Conservation (phyloP, 768 basidiomycete genomes). For the Phanerochaete carnosa region DNA sequence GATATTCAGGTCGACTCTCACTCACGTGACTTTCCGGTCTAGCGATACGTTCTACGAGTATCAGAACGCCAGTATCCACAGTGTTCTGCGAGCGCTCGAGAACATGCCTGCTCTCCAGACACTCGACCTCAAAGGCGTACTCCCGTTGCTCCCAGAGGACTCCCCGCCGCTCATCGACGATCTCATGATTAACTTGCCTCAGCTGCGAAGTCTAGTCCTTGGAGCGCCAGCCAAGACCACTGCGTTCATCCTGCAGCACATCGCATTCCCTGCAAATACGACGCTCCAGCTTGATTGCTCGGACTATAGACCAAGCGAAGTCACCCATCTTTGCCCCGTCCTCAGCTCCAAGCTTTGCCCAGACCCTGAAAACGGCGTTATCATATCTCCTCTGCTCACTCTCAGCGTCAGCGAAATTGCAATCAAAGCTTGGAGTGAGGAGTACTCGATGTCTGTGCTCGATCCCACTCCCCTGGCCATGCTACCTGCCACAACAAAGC, state of each 20-base stretch:
- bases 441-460: not conserved
- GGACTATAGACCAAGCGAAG: not conserved
- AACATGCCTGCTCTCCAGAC: slow-evolving; percentile 6
- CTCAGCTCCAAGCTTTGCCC: not conserved
- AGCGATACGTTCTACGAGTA: not conserved
- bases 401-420: not conserved
- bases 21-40: not conserved
- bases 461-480: not conserved
- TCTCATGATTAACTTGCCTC: not conserved
- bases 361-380: not conserved
- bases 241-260: not conserved
- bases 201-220: not conserved
- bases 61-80: not conserved
- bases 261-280: not conserved
- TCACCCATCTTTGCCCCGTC: not conserved
- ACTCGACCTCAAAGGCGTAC: not conserved
- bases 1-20: not conserved
- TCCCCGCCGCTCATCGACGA: not conserved
- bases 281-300: not conserved
- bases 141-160: not conserved
- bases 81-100: not conserved
- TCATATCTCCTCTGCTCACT: not conserved
- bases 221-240: not conserved
- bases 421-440: not conserved
- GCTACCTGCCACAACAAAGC: not conserved